These are phyloP conservation scores for Ogataea nonfermentans DNA, from an alignment of 805 yeast species.

Conservation along the genomic window DNA sequence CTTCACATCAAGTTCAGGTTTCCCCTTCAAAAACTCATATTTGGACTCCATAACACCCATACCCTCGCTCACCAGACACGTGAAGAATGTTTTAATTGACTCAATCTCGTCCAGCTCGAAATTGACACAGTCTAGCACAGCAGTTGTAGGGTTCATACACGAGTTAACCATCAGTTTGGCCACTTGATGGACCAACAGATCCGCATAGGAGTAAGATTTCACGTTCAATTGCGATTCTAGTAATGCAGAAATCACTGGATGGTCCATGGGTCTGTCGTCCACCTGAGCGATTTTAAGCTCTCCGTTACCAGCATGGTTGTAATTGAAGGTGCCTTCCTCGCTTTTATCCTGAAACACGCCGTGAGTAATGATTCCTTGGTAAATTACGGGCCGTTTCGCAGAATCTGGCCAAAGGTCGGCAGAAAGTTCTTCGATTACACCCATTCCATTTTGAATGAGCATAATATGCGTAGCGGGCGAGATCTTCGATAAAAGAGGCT, in stretches of 20 bases:
- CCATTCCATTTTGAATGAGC: constrained; percentile 85
- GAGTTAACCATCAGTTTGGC: constrained; percentile 78
- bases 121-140: constrained; percentile 72
- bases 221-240: constrained; percentile 31
- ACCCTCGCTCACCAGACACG: constrained; percentile 44
- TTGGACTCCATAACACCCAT: constrained; percentile 39
- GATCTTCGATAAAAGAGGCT: constrained; percentile 51
- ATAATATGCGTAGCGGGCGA: constrained; percentile 52
- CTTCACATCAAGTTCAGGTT: constrained; percentile 33
- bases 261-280: constrained; percentile 20
- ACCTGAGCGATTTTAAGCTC: constrained; percentile 55
- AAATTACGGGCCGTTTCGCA: constrained; percentile 51
- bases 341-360: constrained; percentile 58
- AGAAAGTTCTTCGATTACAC: constrained; percentile 55
- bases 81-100: constrained; percentile 36
- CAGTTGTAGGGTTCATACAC: constrained; percentile 81
- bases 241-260: constrained; percentile 25
- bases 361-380: constrained; percentile 79
- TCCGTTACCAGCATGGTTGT: constrained; percentile 72
- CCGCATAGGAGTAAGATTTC: constrained; percentile 37
- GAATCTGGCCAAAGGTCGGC: constrained; percentile 51
- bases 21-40: constrained; percentile 30
- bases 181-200: constrained; percentile 54
- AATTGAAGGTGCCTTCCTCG: constrained; percentile 37
- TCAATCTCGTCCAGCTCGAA: constrained; percentile 60